These are phyloP conservation scores for Ophiocordyceps polyrhachis-furcata DNA, from an alignment of 2,329 filamentous ascomycete genomes.

Conservation along the genomic window DNA sequence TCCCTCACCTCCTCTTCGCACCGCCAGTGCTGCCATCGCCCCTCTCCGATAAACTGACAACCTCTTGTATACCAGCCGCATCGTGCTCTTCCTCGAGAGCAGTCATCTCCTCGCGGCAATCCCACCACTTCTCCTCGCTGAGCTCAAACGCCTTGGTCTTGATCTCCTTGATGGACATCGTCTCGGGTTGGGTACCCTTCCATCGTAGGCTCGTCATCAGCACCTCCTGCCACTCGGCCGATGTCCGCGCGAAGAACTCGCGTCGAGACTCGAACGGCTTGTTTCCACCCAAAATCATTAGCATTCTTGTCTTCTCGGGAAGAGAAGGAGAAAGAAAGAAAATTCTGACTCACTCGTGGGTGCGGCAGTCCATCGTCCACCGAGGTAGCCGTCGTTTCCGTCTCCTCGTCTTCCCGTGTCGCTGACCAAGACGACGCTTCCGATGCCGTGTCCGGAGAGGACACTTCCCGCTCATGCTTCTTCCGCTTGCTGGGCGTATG, in stretches of 20 bases:
- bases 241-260: conserved; percentile 82
- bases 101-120: conserved; percentile 83
- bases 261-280: conserved; percentile 77
- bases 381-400: conserved; percentile 27
- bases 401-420: conserved; percentile 23
- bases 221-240: conserved; percentile 77
- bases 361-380: conserved; percentile 63
- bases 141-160: conserved; percentile 78
- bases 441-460: conserved; percentile 15
- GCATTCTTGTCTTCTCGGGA: background rate
- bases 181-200: conserved; percentile 47
- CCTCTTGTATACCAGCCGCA: conserved; percentile 83
- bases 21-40: conserved; percentile 24
- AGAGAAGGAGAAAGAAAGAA: background rate
- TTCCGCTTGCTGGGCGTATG: conserved; percentile 36
- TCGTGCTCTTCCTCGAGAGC: conserved; percentile 91
- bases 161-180: conserved; percentile 70
- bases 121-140: conserved; percentile 98
- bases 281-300: background rate
- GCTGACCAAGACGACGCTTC: conserved; percentile 8
- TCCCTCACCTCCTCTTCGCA: conserved; percentile 15
- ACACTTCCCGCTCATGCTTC: conserved; percentile 30
- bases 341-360: conserved; percentile 26
- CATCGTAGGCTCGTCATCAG: conserved; percentile 58
- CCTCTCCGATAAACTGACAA: conserved; percentile 69